Percentiles rank a stretch among this genome's conserved stretches.
phyloP scores from a whole-genome alignment of 495 filamentous ascomycete species.

The Chaetomium tenue region DNA sequence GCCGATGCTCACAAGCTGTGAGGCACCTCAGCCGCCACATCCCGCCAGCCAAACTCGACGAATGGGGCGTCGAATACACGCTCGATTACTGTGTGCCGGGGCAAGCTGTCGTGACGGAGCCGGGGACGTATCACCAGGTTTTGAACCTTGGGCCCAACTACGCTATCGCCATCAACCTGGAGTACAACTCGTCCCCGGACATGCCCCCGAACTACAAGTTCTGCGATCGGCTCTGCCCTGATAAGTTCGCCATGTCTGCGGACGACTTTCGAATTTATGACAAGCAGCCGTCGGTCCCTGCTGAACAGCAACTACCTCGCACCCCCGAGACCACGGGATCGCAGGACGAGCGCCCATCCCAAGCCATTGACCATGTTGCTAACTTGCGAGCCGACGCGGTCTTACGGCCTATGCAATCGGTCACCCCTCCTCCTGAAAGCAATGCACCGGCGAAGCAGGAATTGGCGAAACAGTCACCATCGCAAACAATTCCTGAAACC shows the following conservation, averaged over 20 bases:
- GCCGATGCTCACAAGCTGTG: slow-evolving; percentile 35
- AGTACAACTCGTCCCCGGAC: slow-evolving; percentile 36
- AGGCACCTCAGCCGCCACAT: slow-evolving; percentile 39
- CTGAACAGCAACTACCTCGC: neutral
- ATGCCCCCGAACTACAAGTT: slow-evolving; percentile 31
- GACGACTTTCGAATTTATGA: slow-evolving; percentile 32
- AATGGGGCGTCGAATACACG: slow-evolving; percentile 39
- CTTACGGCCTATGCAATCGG: slow-evolving; percentile 17
- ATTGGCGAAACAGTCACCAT: neutral
- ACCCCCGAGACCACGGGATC: slow-evolving; percentile 12
- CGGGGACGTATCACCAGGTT: slow-evolving; percentile 39
- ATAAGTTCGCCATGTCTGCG: slow-evolving; percentile 33
- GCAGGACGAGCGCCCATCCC: neutral
- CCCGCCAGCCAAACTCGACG: slow-evolving; percentile 31
- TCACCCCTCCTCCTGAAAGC: slow-evolving; percentile 22
- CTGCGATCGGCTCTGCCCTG: slow-evolving; percentile 33
- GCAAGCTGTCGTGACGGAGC: slow-evolving; percentile 38
- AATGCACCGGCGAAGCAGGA: neutral
- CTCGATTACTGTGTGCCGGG: slow-evolving; percentile 38
- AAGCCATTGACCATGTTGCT: neutral
- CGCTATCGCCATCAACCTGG: slow-evolving; percentile 38
- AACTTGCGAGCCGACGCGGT: neutral
- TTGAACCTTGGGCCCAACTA: slow-evolving; percentile 39
- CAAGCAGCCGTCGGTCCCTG: neutral
- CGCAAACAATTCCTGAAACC: neutral